phyloP scores from a whole-genome alignment of 208 protist species.

The Wallacemonas sp. region DNA sequence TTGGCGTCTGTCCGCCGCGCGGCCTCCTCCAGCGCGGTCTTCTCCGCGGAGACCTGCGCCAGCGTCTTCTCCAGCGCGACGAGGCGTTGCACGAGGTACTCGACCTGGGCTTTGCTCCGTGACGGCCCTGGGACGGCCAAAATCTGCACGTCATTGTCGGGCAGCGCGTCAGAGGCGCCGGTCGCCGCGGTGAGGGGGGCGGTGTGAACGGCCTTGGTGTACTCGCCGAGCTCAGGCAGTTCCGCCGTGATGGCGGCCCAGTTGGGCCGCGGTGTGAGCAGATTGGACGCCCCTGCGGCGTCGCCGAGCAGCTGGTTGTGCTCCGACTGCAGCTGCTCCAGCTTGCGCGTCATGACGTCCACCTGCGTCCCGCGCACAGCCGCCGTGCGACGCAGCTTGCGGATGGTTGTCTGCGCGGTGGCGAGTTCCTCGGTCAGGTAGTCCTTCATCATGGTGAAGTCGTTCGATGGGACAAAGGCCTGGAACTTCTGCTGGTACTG shows the following conservation, averaged over 20 bases:
- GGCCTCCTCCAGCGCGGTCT: conserved; percentile 10
- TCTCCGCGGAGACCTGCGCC: conserved; percentile 3
- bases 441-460: conserved; percentile 76
- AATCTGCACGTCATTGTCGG: conserved; percentile 19
- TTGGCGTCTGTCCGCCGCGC: background rate
- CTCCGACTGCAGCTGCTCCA: conserved; percentile 51
- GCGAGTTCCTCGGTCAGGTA: conserved; percentile 64
- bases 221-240: conserved; percentile 47
- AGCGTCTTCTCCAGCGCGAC: conserved; percentile 36
- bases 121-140: conserved; percentile 38
- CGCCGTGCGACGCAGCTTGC: conserved; percentile 72
- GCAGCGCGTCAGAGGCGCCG: conserved; percentile 14
- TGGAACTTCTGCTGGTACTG: conserved; percentile 67
- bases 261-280: conserved; percentile 77
- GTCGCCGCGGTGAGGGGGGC: conserved; percentile 17
- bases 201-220: conserved; percentile 31
- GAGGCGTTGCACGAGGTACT: conserved; percentile 70
- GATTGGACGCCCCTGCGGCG: background rate
- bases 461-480: conserved; percentile 59
- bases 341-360: conserved; percentile 66
- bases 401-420: conserved; percentile 39
- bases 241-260: conserved; percentile 45
- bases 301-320: conserved; percentile 25
- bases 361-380: conserved; percentile 80
- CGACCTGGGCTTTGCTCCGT: conserved; percentile 63